Conservation (phyloP, 2,329 filamentous ascomycete species). For the Xylaria sp. region DNA sequence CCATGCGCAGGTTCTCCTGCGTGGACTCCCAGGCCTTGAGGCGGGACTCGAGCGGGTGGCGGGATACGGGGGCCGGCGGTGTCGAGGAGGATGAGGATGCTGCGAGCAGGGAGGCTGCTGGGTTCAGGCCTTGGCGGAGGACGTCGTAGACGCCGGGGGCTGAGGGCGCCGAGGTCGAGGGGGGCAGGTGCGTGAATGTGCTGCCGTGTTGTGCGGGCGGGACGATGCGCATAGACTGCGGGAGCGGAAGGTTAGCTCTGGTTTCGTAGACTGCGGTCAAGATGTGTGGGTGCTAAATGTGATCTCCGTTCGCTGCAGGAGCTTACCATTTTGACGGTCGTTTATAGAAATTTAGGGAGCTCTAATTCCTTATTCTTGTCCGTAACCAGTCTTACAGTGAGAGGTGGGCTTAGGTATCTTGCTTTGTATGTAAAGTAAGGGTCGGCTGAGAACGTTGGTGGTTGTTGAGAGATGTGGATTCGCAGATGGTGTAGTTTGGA, state of each 20-base stretch:
- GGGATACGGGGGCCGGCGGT: constrained; percentile 62
- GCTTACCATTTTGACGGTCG: constrained; percentile 62
- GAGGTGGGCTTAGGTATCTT: not conserved
- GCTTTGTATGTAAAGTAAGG: not conserved
- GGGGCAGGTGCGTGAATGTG: constrained; percentile 70
- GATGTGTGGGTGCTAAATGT: constrained; percentile 18
- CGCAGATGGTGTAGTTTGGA: constrained; percentile 3
- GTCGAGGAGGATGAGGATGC: constrained; percentile 16
- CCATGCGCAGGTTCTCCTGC: constrained; percentile 89
- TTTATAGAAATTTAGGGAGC: constrained; percentile 16
- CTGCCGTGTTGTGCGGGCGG: constrained; percentile 75
- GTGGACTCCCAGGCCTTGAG: constrained; percentile 91
- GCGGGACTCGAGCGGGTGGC: constrained; percentile 91
- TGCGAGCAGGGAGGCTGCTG: constrained; percentile 59
- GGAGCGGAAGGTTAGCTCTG: constrained; percentile 38
- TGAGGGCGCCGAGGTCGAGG: constrained; percentile 80
- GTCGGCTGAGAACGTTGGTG: not conserved
- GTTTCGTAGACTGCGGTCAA: constrained; percentile 32
- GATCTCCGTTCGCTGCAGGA: constrained; percentile 2
- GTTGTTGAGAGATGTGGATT: constrained; percentile 22
- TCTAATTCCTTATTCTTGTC: not conserved
- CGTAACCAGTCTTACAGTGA: not conserved
- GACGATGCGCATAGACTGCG: constrained; percentile 87
- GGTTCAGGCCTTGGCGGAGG: constrained; percentile 83
- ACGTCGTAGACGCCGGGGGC: constrained; percentile 94